Percentiles rank a stretch among this genome's conserved stretches.
Evolutionary conservation across 768 basidiomycete species (phyloP).

Genomic region (Pisolithus marmoratus): DNA sequence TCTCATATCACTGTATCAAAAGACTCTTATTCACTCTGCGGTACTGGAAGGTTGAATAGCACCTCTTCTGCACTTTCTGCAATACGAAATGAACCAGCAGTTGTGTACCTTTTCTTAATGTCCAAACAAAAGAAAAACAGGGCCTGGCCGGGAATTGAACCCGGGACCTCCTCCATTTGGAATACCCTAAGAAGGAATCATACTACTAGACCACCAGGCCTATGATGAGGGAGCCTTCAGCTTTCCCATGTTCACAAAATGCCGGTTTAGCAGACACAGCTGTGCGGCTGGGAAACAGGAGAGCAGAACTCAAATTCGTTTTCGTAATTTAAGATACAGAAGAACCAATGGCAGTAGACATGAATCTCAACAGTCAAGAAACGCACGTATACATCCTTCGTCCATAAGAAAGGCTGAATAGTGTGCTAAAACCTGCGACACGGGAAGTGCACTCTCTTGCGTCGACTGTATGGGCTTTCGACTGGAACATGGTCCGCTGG

Average conservation of each 20-base stretch:
- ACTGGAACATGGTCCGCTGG: constrained; percentile 15
- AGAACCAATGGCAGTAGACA: too few relatives aligned
- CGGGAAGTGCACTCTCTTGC: constrained; percentile 24
- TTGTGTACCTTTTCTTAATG: too few relatives aligned
- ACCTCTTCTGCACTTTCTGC: too few relatives aligned
- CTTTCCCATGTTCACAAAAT: neutral
- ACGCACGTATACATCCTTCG: too few relatives aligned
- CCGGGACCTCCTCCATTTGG: constrained; percentile 60
- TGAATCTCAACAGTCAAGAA: too few relatives aligned
- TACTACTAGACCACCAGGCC: constrained; percentile 39
- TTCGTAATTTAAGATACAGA: too few relatives aligned
- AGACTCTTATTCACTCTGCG: neutral
- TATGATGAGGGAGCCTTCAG: neutral
- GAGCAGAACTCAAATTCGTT: too few relatives aligned
- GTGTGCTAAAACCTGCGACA: constrained; percentile 25
- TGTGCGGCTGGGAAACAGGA: too few relatives aligned
- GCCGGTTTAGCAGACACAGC: neutral
- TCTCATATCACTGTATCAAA: neutral
- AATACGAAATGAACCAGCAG: too few relatives aligned
- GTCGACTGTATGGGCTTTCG: constrained; percentile 18
- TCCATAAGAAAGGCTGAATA: too few relatives aligned
- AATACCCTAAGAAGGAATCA: constrained; percentile 35
- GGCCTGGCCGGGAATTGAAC: constrained; percentile 78
- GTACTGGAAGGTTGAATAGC: neutral
- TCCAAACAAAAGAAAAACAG: constrained; percentile 13